Base-by-base conservation (phyloP, 2,329 filamentous ascomycete species). In the Aureobasidium melanogenum region DNA sequence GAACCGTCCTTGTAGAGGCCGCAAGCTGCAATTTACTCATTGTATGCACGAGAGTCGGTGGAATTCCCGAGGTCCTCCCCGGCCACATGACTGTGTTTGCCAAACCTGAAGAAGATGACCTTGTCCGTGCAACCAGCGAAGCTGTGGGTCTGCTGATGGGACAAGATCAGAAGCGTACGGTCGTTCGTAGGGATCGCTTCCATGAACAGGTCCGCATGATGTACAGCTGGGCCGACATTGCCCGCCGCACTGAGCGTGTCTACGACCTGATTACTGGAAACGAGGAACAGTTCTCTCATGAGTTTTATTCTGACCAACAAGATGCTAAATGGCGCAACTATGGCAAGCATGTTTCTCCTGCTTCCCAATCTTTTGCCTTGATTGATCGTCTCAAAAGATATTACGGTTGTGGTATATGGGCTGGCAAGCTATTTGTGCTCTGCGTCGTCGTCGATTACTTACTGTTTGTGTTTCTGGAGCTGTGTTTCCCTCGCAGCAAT, bases 151-250 rank as follows among this genome's bases (percentile, higher is more conserved):
- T 89, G 32, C 81, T 99, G 61, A 64, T 63, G 63, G 63, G 64
- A 9, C 63, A 63, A 32, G 61, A 60, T 26, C 44, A 58, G 36
- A 60, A 62, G 6, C 62, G 63, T 15, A 48, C 57, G 10, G 52
- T 52, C 3, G 88, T 99, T 30, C 86, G 91, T 64, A 96, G 94
- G 0, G 93, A 97, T 72, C 84, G 88, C 44, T 99, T 99, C 71
- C 94, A 99, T 72, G 93, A 96, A 66, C 89, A 97, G 74, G 94
- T 99, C 64, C 91, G 93, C 74, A 89, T 89, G 78, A 97, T 97
- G 94, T 99, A 99, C 76, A 96, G 91, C 1, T 99, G 94, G 94
- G 89, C 89, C 30, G 93, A 99, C 72, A 93, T 99, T 30, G 94
- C 94, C 15, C 84, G 88, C 68, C 88, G 94, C 60, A 97, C 94